Evolutionary conservation across 2,329 filamentous ascomycete genomes (phyloP), one percentile per base, ranked within the genome.

Genomic region (Bertia moriformis): DNA sequence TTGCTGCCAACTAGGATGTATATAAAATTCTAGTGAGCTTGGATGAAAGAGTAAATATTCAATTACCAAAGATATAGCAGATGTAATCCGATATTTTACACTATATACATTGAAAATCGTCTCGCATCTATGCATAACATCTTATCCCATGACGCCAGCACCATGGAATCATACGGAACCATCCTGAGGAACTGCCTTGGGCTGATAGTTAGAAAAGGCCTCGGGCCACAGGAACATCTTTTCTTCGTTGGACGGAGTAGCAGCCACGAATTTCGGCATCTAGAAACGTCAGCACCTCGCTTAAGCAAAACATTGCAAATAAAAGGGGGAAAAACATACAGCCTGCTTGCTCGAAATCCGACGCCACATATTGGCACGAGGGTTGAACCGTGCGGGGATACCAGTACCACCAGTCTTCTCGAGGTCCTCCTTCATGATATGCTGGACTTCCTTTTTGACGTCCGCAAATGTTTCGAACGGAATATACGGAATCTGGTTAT

Each of bases 321-420:
- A 51, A 30, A 50, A 40, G 10, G 51, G 46, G 38, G 49, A 50
- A 18, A 45, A 44, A 38, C 62, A 52, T 45, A 71, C 68, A 27
- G 68, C 65, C 33, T 60, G 64, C 58, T 67, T 69, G 58, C 71
- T 77, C 22, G 67, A 73, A 33, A 73, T 66, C 19, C 74, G 63
- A 39, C 78, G 61, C 78, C 78, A 81, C 60, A 81, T 63, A 53
- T 81, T 80, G 19, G 75, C 78, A 33, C 76, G 64, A 4, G 77
- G 77, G 56, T 82, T 82, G 61, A 78, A 82, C 46, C 66, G 62
- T 5, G 60, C 65, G 0, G 76, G 76, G 43, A 70, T 58, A 29
- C 77, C 77, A 41, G 61, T 54, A 38, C 76, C 76, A 38, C 66
- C 62, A 0, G 76, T 82, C 61, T 71, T 68, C 51, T 65, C 57